Evolutionary conservation across 805 yeast species (phyloP), one percentile per base, ranked within the genome.

Genomic region (Lachancea sp.): DNA sequence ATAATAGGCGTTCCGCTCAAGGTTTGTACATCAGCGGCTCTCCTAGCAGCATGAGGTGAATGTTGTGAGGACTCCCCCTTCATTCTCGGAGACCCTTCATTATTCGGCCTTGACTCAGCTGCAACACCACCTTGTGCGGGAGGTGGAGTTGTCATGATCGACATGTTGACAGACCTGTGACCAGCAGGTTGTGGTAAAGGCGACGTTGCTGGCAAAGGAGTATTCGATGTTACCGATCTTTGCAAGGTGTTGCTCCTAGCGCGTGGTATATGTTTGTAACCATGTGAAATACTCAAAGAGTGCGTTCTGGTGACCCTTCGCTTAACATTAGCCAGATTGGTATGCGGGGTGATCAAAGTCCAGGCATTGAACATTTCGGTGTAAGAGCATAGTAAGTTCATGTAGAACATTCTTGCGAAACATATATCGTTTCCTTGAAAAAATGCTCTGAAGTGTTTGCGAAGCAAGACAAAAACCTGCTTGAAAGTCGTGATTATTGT

Each of bases 351-450:
- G 25, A 61, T 54, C 32, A 57, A 60, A 44, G 65, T 69, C 71
- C 81, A 81, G 0, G 89, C 85, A 59, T 85, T 85, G 52, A 71
- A 73, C 41, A 85, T 66, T 59, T 85, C 93, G 45, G 75, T 74
- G 49, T 83, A 75, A 0, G 85, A 74, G 29, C 85, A 82, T 55
- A 74, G 75, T 8, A 81, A 54, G 5, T 81, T 73, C 60, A 83
- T 65, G 48, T 80, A 73, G 37, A 83, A 70, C 72, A 81, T 73
- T 49, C 91, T 66, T 10, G 82, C 70, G 55, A 80, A 81, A 49
- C 84, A 75, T 13, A 81, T 70, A 58, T 84, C 90, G 33, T 78
- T 74, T 36, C 72, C 74, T 32, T 69, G 71, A n/a, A 79, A 73
- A 53, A 81, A 74, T 0, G 68, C 51, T 0, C 65, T 55, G 39